Conservation (phyloP, 2,329 filamentous ascomycete species). For the Pseudogymnoascus sp. region DNA sequence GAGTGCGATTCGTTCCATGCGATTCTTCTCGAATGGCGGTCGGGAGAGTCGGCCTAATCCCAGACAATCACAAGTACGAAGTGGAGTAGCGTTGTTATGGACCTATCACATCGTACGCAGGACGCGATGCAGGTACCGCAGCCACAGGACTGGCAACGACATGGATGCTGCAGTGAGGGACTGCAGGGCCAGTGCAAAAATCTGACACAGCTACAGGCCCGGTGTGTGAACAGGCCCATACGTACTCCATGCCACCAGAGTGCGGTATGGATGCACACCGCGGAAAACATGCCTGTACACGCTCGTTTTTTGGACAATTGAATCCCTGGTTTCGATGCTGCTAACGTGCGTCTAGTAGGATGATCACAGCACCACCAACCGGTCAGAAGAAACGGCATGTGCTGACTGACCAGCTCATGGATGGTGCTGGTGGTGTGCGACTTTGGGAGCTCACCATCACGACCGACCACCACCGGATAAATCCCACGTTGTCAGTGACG, state of each 20-base stretch:
- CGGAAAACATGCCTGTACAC: background rate
- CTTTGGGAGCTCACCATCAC: background rate
- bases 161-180: background rate
- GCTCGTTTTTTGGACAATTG: background rate
- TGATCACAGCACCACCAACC: background rate
- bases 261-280: background rate
- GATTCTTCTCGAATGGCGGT: background rate
- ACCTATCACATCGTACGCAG: background rate
- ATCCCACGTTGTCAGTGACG: background rate
- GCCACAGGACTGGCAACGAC: constrained; percentile 5
- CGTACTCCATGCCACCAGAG: background rate
- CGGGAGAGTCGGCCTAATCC: background rate
- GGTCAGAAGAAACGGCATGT: background rate
- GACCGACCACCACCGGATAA: background rate
- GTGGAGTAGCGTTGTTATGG: background rate
- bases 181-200: background rate
- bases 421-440: background rate
- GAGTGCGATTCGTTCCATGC: background rate
- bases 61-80: background rate
- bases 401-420: background rate
- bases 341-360: background rate
- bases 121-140: background rate
- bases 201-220: background rate
- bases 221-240: background rate
- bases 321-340: background rate